phyloP scores from a whole-genome alignment of 129 eudicot genomes.

The Logfia minima region DNA sequence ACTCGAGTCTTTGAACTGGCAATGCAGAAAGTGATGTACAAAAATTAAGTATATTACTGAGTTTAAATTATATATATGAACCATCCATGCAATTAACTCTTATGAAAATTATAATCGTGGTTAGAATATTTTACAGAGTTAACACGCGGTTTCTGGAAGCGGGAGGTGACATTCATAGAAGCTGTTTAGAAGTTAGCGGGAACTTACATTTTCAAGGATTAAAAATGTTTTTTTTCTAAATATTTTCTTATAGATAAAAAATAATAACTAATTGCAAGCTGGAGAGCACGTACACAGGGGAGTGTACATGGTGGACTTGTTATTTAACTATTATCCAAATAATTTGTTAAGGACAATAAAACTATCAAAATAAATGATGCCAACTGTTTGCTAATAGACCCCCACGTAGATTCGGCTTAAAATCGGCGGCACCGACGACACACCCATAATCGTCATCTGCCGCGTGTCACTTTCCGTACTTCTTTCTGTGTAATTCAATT shows the following conservation, averaged over 20 bases:
- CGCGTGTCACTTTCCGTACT: constrained; percentile 24
- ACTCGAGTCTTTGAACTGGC: no score
- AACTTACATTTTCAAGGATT: not conserved
- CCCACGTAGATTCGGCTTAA: constrained; percentile 21
- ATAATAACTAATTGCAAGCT: not conserved
- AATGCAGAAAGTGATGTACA: no score
- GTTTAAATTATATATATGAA: no score
- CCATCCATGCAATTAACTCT: no score
- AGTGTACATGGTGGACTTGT: not conserved
- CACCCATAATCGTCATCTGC: not conserved
- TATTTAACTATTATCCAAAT: not conserved
- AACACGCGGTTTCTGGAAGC: not conserved
- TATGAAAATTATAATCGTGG: no score
- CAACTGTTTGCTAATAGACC: constrained; percentile 24
- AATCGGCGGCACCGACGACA: constrained; percentile 31
- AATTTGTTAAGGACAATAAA: no score
- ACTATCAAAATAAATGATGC: constrained; percentile 6
- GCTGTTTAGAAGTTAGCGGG: constrained; percentile 15
- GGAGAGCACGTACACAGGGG: constrained; percentile 1
- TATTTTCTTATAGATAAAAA: no score
- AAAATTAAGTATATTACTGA: no score
- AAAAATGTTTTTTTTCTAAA: not conserved
- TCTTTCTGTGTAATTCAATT: not conserved
- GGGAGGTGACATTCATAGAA: constrained; percentile 15
- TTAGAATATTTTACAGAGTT: no score